These are phyloP conservation scores for Gamarada debralockiae DNA, from an alignment of 495 filamentous ascomycete genomes.

Conservation along the genomic window DNA sequence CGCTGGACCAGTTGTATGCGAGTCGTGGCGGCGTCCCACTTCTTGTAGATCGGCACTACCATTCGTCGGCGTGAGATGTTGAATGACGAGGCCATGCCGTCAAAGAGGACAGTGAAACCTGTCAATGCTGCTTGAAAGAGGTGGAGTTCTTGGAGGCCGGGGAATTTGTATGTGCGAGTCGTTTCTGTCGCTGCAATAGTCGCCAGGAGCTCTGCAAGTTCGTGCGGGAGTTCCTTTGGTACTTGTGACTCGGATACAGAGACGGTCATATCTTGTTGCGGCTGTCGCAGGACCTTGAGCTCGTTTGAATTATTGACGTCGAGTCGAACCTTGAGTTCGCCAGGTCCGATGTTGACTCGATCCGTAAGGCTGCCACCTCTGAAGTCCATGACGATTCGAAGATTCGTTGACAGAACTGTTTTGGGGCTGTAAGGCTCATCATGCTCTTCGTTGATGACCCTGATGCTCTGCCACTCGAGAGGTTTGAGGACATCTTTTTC, in stretches of 20 bases:
- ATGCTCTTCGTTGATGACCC: conserved; percentile 33
- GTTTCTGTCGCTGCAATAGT: conserved; percentile 28
- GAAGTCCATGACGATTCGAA: conserved; percentile 64
- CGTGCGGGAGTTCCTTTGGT: conserved; percentile 48
- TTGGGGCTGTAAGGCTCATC: conserved; percentile 34
- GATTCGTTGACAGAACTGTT: conserved; percentile 64
- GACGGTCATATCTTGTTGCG: conserved; percentile 64
- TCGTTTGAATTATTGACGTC: conserved; percentile 44
- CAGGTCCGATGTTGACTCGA: conserved; percentile 70
- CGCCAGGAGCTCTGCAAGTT: conserved; percentile 50
- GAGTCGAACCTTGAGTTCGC: conserved; percentile 62
- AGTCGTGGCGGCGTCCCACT: conserved; percentile 73
- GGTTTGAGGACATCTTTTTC: conserved; percentile 3
- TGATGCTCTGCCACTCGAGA: conserved; percentile 39
- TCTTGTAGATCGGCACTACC: conserved; percentile 88
- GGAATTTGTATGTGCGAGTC: conserved; percentile 52
- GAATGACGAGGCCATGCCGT: conserved; percentile 68
- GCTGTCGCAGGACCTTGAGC: conserved; percentile 58
- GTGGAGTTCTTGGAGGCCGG: conserved; percentile 59
- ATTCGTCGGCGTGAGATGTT: conserved; percentile 79
- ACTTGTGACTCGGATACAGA: conserved; percentile 62
- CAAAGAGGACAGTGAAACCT: conserved; percentile 71
- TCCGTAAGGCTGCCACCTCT: conserved; percentile 69
- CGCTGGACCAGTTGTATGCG: conserved; percentile 76
- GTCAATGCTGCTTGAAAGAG: conserved; percentile 72